Evolutionary conservation across 306 rosid species (phyloP).

Genomic region (Cicer pinnatifidum): DNA sequence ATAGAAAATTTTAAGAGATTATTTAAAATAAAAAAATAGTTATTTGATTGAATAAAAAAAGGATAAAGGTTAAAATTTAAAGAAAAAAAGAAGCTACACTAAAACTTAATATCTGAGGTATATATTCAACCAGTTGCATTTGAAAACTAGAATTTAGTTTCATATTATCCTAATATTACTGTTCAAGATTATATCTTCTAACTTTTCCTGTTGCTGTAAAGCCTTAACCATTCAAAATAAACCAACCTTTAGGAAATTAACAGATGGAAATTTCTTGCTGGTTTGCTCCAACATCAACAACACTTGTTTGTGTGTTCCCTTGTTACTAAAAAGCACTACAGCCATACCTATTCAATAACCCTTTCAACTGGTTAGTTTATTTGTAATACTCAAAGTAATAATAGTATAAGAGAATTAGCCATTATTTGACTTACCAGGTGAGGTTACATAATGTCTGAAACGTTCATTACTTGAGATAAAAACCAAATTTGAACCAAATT

Average conservation of each 20-base stretch:
- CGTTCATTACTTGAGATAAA: conserved; percentile 71
- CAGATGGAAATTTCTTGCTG: conserved; percentile 77
- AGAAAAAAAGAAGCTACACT: too few species aligned
- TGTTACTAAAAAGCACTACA: conserved; percentile 78
- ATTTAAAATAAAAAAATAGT: too few species aligned
- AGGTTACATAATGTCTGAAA: conserved; percentile 75
- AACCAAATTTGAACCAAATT: conserved; percentile 78
- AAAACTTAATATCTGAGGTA: too few species aligned
- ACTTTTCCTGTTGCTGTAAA: neutral
- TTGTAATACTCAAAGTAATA: neutral
- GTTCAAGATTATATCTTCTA: too few species aligned
- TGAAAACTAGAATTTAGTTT: too few species aligned
- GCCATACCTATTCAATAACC: conserved; percentile 66
- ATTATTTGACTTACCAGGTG: conserved; percentile 63
- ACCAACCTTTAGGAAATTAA: conserved; percentile 90
- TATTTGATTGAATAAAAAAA: too few species aligned
- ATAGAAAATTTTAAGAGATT: too few species aligned
- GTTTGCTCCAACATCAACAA: conserved; percentile 63
- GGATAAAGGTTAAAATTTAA: too few species aligned
- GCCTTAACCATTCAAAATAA: conserved; percentile 4
- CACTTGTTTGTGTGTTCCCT: conserved; percentile 59
- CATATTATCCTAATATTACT: too few species aligned
- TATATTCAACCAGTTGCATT: too few species aligned
- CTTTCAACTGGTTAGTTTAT: conserved; percentile 25
- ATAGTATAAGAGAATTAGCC: neutral